Evolutionary conservation across 805 yeast genomes (phyloP).

Genomic region (Kockiozyma suomiensis): DNA sequence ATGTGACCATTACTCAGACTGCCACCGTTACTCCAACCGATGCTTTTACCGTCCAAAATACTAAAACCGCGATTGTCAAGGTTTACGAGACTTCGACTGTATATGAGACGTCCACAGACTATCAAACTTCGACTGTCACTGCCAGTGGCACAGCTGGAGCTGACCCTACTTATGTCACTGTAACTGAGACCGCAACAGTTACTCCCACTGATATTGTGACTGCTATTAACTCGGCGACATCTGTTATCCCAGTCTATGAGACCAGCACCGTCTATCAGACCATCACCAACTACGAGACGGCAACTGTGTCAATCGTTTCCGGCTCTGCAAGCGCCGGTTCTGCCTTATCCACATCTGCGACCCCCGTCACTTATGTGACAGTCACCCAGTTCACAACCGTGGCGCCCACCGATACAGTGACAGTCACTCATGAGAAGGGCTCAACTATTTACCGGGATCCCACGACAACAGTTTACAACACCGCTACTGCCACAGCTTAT

Average conservation of each 20-base stretch:
- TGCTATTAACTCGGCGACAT: neutral
- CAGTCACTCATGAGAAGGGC: neutral
- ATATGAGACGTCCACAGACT: neutral
- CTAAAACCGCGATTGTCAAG: neutral
- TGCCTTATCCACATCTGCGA: neutral
- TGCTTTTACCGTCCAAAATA: neutral
- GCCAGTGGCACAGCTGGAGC: neutral
- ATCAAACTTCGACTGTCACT: neutral
- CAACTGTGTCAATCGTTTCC: too few species aligned
- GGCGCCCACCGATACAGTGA: slow-evolving; percentile 11
- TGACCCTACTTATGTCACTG: slow-evolving; percentile 4
- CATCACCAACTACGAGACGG: neutral
- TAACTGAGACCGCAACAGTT: slow-evolving; percentile 5
- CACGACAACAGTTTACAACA: neutral
- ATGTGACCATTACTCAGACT: slow-evolving; percentile 9
- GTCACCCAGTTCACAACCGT: slow-evolving; percentile 12
- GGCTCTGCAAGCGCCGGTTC: neutral
- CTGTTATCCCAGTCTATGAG: slow-evolving; percentile 5
- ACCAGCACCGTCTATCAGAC: slow-evolving; percentile 1
- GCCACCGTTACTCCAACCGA: slow-evolving; percentile 8
- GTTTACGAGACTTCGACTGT: neutral
- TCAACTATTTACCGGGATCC: slow-evolving; percentile 2
- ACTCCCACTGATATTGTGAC: slow-evolving; percentile 7
- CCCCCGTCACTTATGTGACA: slow-evolving; percentile 11
- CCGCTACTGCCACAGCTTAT: slow-evolving; percentile 7